Percentiles rank a stretch among this genome's conserved stretches.
Evolutionary conservation across 2,329 filamentous ascomycete species (phyloP).

Genomic region (Ustilaginoidea virens): DNA sequence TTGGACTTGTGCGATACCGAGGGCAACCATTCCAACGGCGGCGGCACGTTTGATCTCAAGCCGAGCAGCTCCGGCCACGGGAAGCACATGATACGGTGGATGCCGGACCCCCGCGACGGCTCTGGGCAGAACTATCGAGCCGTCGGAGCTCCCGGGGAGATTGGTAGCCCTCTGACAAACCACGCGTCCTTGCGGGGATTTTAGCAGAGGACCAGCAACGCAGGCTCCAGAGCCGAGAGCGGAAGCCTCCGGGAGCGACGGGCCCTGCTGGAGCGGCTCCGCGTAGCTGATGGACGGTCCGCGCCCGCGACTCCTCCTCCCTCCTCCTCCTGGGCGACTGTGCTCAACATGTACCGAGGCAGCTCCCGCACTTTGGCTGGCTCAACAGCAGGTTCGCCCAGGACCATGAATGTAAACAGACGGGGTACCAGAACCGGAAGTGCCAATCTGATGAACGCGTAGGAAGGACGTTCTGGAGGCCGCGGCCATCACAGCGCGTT

Average conservation of each 20-base stretch:
- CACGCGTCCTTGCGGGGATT: constrained; percentile 21
- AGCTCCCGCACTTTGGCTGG: too few relatives aligned
- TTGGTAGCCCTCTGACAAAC: constrained; percentile 48
- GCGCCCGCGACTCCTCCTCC: too few relatives aligned
- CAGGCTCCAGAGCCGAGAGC: constrained; percentile 1
- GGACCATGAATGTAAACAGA: too few relatives aligned
- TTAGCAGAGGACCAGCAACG: constrained; percentile 13
- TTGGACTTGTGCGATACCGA: constrained; percentile 81
- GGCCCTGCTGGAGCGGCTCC: constrained; percentile 8
- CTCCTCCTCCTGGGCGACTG: too few relatives aligned
- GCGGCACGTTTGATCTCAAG: constrained; percentile 67
- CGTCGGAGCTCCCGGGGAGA: constrained; percentile 48
- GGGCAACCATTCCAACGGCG: constrained; percentile 72
- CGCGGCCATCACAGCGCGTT: too few relatives aligned
- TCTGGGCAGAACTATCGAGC: constrained; percentile 24
- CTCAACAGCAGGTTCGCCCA: too few relatives aligned
- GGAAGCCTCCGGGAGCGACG: constrained; percentile 7
- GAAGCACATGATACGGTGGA: constrained; percentile 35
- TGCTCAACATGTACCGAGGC: too few relatives aligned
- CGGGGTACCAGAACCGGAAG: too few relatives aligned
- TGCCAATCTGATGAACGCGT: too few relatives aligned
- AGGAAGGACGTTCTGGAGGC: too few relatives aligned
- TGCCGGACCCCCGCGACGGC: constrained; percentile 33
- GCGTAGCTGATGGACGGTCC: too few relatives aligned
- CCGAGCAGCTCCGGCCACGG: constrained; percentile 26